Percentiles rank a stretch among this genome's conserved stretches.
Evolutionary conservation across 2,329 filamentous ascomycete species (phyloP).

Genomic region (Diaporthe velutina): DNA sequence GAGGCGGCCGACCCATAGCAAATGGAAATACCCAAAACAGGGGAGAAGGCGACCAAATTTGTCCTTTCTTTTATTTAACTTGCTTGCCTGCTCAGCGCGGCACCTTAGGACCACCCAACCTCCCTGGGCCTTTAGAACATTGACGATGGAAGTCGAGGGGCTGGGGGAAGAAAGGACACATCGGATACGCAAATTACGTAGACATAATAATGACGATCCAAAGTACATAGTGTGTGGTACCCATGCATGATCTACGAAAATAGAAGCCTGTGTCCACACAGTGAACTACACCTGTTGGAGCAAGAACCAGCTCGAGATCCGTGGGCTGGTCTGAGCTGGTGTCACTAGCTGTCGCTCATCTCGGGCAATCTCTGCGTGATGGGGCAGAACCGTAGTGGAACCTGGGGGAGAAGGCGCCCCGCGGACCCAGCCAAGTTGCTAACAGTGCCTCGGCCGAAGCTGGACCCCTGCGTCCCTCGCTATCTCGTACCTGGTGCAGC

Average conservation of each 20-base stretch:
- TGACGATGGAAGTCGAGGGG: constrained; percentile 30
- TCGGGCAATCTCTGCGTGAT: constrained; percentile 25
- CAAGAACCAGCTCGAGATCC: constrained; percentile 25
- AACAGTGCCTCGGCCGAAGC: constrained; percentile 29
- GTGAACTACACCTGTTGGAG: neutral
- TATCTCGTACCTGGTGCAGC: constrained; percentile 12
- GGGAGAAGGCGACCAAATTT: neutral
- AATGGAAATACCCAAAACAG: constrained; percentile 8
- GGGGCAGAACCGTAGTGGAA: constrained; percentile 26
- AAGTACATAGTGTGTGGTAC: constrained; percentile 40
- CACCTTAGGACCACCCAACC: constrained; percentile 6
- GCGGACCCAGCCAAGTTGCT: constrained; percentile 7
- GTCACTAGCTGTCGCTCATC: constrained; percentile 22
- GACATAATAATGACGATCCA: constrained; percentile 53
- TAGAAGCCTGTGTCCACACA: constrained; percentile 22
- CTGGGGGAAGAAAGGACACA: constrained; percentile 32
- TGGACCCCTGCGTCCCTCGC: constrained; percentile 11
- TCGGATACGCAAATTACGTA: constrained; percentile 47
- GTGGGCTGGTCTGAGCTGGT: neutral
- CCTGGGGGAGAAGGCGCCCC: constrained; percentile 16
- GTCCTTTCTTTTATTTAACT: constrained; percentile 13
- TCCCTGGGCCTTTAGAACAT: constrained; percentile 32
- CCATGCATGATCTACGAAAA: constrained; percentile 36
- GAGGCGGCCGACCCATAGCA: constrained; percentile 20
- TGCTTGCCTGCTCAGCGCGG: constrained; percentile 30